Evolutionary conservation across 495 filamentous ascomycete genomes (phyloP).

Genomic region (Bathelium albidoporum): DNA sequence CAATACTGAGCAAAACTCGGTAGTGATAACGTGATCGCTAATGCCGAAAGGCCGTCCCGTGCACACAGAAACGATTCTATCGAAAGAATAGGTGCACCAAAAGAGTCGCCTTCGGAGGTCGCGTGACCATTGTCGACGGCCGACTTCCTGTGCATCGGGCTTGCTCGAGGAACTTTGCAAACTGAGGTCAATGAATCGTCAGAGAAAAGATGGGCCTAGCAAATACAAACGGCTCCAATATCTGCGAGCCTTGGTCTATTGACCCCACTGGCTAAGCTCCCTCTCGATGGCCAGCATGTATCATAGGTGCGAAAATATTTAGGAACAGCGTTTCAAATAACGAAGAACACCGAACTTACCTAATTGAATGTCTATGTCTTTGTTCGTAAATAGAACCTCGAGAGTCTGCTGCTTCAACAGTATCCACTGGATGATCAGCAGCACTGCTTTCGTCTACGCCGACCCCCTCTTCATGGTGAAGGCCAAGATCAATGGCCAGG

Average conservation of each 20-base stretch:
- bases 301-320: neutral
- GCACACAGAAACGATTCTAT: conserved; percentile 82
- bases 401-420: conserved; percentile 21
- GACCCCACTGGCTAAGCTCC: too few species aligned
- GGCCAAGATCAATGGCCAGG: conserved; percentile 78
- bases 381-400: neutral
- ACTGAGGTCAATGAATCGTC: neutral
- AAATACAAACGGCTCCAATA: too few species aligned
- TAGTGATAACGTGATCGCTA: conserved; percentile 87
- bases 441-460: conserved; percentile 42
- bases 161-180: conserved; percentile 2
- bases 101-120: conserved; percentile 81
- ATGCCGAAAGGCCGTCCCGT: conserved; percentile 92
- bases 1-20: conserved; percentile 74
- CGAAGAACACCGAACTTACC: neutral
- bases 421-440: neutral
- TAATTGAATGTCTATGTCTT: neutral
- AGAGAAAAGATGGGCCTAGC: too few species aligned
- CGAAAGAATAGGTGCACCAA: conserved; percentile 95
- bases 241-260: too few species aligned
- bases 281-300: neutral
- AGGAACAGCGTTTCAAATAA: neutral
- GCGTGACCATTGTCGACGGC: conserved; percentile 73
- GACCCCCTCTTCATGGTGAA: conserved; percentile 85
- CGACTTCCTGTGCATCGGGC: conserved; percentile 50